A percentile compares a stretch with the other conserved stretches of the same genome.
Conservation (phyloP, 139 green algal species). For the Micromonas pusilla region DNA sequence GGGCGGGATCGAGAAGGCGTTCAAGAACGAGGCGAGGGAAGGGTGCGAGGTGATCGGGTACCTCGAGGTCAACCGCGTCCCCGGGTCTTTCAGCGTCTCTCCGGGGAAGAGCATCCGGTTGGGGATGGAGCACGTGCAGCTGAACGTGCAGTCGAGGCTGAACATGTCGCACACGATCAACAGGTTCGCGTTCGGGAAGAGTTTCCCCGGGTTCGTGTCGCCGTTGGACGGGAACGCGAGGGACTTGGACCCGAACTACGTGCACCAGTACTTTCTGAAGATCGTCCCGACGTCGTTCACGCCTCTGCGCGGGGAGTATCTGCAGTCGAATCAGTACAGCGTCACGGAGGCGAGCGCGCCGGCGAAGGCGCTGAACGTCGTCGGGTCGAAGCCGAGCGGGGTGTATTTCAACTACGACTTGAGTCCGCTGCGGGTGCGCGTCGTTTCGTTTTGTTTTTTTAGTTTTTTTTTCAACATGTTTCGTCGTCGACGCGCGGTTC, state of each 20-base stretch:
- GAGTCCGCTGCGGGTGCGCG: neutral
- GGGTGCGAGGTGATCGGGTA: slow-evolving; percentile 25
- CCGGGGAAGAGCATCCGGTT: neutral
- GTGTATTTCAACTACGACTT: slow-evolving; percentile 22
- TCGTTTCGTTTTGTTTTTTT: no score
- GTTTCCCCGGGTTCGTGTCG: slow-evolving; percentile 3
- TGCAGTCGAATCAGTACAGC: slow-evolving; percentile 15
- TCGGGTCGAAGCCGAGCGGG: neutral
- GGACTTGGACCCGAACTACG: neutral
- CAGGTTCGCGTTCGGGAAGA: slow-evolving; percentile 13
- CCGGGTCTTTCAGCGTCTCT: slow-evolving; percentile 13
- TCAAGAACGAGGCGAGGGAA: slow-evolving; percentile 11
- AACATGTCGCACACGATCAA: slow-evolving; percentile 23
- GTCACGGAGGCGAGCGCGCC: slow-evolving; percentile 9
- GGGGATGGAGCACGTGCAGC: neutral
- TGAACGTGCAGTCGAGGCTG: slow-evolving; percentile 11
- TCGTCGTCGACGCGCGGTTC: no score
- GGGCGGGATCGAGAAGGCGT: slow-evolving; percentile 6
- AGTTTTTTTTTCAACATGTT: no score
- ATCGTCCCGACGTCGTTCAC: slow-evolving; percentile 8
- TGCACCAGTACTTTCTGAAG: slow-evolving; percentile 26
- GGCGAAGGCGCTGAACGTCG: neutral
- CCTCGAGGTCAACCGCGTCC: slow-evolving; percentile 20
- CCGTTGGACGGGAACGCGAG: slow-evolving; percentile 1
- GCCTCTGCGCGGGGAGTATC: neutral